Conservation (phyloP, 345 rosid genomes). For the Melaleuca alternifolia region DNA sequence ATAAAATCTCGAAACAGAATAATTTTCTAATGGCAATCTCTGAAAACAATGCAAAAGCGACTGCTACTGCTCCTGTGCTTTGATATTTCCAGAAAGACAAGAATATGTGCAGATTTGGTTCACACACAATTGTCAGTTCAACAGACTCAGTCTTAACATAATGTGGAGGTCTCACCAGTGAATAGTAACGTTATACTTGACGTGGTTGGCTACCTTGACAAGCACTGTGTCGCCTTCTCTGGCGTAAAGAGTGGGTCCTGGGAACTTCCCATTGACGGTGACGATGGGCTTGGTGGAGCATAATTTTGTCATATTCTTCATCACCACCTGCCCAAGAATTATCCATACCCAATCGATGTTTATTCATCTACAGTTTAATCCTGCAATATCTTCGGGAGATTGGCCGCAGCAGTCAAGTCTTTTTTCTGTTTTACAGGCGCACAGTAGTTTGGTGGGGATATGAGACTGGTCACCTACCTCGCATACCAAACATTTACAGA, state of each 20-base stretch:
- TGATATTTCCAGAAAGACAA: not conserved
- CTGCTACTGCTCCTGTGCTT: not conserved
- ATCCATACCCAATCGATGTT: not conserved
- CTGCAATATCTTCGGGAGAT: not conserved
- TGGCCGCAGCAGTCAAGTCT: not conserved
- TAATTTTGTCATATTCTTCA: constrained; percentile 20
- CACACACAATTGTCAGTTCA: not conserved
- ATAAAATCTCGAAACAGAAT: not conserved
- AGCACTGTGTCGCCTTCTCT: constrained; percentile 48
- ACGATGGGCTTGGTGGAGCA: constrained; percentile 34
- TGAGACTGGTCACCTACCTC: not conserved
- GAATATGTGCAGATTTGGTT: not conserved
- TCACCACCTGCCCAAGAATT: constrained; percentile 22
- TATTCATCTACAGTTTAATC: not conserved
- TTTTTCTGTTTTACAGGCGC: not conserved
- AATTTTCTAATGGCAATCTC: not conserved
- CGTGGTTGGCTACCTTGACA: constrained; percentile 45
- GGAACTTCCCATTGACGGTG: constrained; percentile 32
- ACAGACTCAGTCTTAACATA: not conserved
- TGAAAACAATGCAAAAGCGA: not conserved
- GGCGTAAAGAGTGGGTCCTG: constrained; percentile 44
- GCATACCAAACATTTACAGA: not conserved
- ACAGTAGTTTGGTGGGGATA: not conserved
- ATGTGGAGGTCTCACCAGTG: constrained; percentile 35
- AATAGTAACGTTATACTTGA: constrained; percentile 50